Conservation (phyloP, 805 yeast species). For the Starmerella bombi region DNA sequence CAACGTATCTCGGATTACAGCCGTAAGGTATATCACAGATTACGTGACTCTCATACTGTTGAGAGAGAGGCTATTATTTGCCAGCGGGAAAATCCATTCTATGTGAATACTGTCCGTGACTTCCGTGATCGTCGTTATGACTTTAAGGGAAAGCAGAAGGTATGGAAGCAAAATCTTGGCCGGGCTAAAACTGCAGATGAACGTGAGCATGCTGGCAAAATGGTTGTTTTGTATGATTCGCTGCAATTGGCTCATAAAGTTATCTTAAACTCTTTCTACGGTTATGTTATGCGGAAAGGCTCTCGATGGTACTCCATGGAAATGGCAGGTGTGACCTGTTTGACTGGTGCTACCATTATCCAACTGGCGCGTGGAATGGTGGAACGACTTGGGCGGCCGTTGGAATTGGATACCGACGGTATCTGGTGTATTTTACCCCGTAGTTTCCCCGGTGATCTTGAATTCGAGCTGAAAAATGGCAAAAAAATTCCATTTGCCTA, state of each 20-base stretch:
- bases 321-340: constrained; percentile 98
- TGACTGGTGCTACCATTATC: constrained; percentile 94
- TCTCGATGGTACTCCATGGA: constrained; percentile 99
- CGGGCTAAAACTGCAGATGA: constrained; percentile 43
- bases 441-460: constrained; percentile 82
- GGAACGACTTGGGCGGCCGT: constrained; percentile 85
- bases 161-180: constrained; percentile 74
- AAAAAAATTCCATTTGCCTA: constrained; percentile 66
- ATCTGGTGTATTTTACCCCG: constrained; percentile 96
- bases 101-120: constrained; percentile 83
- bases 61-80: constrained; percentile 90
- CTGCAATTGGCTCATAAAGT: constrained; percentile 94
- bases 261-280: constrained; percentile 89
- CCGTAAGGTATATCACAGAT: constrained; percentile 67
- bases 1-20: constrained; percentile 74
- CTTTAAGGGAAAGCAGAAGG: constrained; percentile 83
- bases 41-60: constrained; percentile 68
- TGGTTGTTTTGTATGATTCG: constrained; percentile 88
- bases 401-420: constrained; percentile 97
- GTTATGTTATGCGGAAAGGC: constrained; percentile 98
- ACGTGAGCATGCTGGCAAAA: constrained; percentile 82
- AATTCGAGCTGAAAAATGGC: constrained; percentile 60
- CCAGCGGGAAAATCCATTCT: constrained; percentile 94
- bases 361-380: constrained; percentile 91
- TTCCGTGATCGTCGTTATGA: constrained; percentile 95